Conservation (phyloP, 345 rosid genomes). For the Aquilaria yunnanensis region DNA sequence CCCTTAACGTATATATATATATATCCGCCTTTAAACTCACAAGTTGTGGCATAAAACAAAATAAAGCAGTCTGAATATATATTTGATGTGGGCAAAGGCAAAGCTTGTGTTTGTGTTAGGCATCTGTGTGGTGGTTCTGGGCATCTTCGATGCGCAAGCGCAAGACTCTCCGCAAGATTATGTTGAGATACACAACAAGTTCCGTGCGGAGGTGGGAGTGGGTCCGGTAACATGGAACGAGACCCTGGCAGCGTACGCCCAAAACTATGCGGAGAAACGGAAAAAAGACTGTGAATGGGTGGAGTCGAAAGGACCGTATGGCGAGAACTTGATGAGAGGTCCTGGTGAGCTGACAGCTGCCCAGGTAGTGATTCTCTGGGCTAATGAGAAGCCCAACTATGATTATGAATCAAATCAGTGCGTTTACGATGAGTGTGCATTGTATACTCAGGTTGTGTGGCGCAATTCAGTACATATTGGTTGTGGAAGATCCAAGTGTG, state of each 20-base stretch:
- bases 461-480: constrained; percentile 27
- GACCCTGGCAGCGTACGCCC: constrained; percentile 35
- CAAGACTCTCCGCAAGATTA: constrained; percentile 35
- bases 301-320: constrained; percentile 45
- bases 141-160: constrained; percentile 9
- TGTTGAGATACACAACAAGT: constrained; percentile 35
- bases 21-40: too few relatives aligned
- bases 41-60: too few relatives aligned
- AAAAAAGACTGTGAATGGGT: constrained; percentile 30
- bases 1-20: too few relatives aligned
- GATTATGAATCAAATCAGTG: constrained; percentile 26
- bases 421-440: not conserved
- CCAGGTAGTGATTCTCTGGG: constrained; percentile 35
- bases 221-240: constrained; percentile 40
- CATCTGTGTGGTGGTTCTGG: too few relatives aligned
- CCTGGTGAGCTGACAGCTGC: constrained; percentile 26
- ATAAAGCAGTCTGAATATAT: too few relatives aligned
- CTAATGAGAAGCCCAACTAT: constrained; percentile 24
- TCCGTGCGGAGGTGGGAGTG: constrained; percentile 33
- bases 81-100: too few relatives aligned
- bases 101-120: too few relatives aligned
- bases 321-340: constrained; percentile 51
- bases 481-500: constrained; percentile 34
- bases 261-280: constrained; percentile 22
- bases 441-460: constrained; percentile 45